A percentile compares a stretch with the other conserved stretches of the same genome.
Conservation (phyloP, 495 filamentous ascomycete species). For the Trichoderma erinaceum region DNA sequence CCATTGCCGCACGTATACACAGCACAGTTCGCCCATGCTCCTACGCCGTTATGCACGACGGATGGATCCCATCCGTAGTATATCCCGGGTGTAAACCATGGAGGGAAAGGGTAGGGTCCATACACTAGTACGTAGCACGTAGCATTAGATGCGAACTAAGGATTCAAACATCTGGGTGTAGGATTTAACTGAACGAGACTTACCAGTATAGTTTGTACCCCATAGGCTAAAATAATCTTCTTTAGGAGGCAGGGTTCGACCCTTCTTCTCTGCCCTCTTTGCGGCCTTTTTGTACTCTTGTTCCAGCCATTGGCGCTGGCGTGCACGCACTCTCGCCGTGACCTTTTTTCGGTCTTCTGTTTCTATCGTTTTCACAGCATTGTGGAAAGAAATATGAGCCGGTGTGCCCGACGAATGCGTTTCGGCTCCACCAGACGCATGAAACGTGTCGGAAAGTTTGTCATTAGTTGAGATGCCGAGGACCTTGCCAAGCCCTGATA, state of each 20-base stretch:
- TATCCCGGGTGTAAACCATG: neutral
- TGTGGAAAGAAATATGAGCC: neutral
- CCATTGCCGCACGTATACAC: neutral
- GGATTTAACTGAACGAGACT: neutral
- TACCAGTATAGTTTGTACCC: neutral
- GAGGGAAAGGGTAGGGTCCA: neutral
- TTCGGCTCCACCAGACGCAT: neutral
- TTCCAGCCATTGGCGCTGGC: neutral
- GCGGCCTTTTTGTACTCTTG: constrained; percentile 3
- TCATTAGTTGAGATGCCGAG: neutral
- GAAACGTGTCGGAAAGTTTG: neutral
- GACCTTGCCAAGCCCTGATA: neutral
- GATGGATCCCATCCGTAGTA: constrained; percentile 6
- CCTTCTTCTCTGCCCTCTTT: neutral
- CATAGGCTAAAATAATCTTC: neutral
- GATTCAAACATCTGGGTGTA: neutral
- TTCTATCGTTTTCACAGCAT: neutral
- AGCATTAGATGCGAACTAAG: neutral
- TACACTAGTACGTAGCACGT: neutral
- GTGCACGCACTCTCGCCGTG: neutral
- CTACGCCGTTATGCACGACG: neutral
- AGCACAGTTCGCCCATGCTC: neutral
- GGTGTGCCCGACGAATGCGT: neutral
- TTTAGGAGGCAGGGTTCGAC: neutral
- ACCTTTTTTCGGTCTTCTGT: neutral